These are phyloP conservation scores for Candida qinlingensis DNA, from an alignment of 805 yeast species.

Conservation along the genomic window DNA sequence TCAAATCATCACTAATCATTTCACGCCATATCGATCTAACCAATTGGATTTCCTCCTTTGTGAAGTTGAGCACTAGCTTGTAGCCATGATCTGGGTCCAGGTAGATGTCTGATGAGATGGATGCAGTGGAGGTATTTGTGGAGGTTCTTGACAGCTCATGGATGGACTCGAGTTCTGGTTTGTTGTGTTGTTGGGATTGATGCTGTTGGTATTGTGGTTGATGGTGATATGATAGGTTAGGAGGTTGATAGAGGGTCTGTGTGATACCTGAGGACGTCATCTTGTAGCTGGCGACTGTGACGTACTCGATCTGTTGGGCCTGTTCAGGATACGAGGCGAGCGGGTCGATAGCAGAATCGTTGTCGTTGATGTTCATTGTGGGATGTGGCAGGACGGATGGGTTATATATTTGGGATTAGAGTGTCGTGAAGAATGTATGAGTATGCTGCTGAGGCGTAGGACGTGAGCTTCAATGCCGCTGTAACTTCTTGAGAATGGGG, in stretches of 20 bases:
- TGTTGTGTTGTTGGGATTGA: background rate
- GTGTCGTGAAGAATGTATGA: background rate
- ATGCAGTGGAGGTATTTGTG: background rate
- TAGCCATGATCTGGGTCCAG: conserved; percentile 17
- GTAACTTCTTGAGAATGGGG: background rate
- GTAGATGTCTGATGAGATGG: conserved; percentile 18
- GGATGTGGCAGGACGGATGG: too few species aligned
- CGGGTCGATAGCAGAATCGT: background rate
- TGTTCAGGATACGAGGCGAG: background rate
- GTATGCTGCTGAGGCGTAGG: background rate
- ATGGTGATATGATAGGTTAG: background rate
- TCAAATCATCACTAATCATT: conserved; percentile 31
- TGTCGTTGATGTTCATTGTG: background rate
- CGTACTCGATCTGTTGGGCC: conserved; percentile 1
- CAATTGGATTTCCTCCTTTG: conserved; percentile 29
- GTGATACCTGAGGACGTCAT: conserved; percentile 4
- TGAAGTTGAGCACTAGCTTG: conserved; percentile 27
- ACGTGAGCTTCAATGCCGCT: background rate
- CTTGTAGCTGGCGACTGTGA: conserved; percentile 5
- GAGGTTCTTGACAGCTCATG: conserved; percentile 7
- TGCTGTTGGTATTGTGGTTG: background rate
- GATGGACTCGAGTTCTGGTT: conserved; percentile 7
- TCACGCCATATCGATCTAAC: conserved; percentile 33
- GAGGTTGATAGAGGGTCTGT: conserved; percentile 6
- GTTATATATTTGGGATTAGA: background rate